phyloP scores from a whole-genome alignment of 495 filamentous ascomycete species.

The Aspergillus cavernicola region DNA sequence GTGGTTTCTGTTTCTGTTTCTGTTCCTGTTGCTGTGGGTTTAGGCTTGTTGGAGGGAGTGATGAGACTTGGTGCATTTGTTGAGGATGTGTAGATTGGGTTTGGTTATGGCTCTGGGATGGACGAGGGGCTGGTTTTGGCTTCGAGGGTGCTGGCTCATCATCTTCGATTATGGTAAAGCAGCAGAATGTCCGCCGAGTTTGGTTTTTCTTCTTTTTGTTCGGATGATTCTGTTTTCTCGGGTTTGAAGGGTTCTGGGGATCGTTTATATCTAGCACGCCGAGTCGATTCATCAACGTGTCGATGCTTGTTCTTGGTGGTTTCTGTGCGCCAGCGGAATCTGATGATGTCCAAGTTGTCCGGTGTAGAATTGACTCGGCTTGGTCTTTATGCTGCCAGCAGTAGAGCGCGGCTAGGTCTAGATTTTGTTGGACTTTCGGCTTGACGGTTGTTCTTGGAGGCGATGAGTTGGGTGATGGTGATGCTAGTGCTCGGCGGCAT shows the following conservation, averaged over 20 bases:
- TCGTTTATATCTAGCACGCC: conserved; percentile 64
- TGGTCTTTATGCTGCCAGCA: conserved; percentile 97
- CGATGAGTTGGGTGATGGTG: conserved; percentile 36
- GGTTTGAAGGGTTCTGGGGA: neutral
- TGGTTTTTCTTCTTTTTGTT: conserved; percentile 21
- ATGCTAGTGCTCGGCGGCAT: conserved; percentile 66
- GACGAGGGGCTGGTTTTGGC: conserved; percentile 3
- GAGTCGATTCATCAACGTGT: conserved; percentile 74
- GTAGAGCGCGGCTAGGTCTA: conserved; percentile 56
- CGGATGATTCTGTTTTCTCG: conserved; percentile 10
- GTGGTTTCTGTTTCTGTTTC: too few species aligned
- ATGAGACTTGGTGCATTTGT: conserved; percentile 8
- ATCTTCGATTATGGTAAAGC: conserved; percentile 30
- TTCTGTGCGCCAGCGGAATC: conserved; percentile 29
- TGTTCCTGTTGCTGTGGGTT: too few species aligned
- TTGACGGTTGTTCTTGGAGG: conserved; percentile 30
- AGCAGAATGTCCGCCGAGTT: conserved; percentile 30
- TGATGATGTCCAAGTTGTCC: neutral
- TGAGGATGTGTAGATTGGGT: neutral
- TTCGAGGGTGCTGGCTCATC: conserved; percentile 11
- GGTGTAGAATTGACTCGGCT: conserved; percentile 40
- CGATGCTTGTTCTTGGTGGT: conserved; percentile 63
- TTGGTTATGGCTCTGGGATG: too few species aligned
- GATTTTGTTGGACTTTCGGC: conserved; percentile 36
- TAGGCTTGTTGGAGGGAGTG: too few species aligned